Percentiles rank a stretch among this genome's conserved stretches.
Conservation (phyloP, 1,139 yeast species). For the Nakaseomyces delphensis region DNA sequence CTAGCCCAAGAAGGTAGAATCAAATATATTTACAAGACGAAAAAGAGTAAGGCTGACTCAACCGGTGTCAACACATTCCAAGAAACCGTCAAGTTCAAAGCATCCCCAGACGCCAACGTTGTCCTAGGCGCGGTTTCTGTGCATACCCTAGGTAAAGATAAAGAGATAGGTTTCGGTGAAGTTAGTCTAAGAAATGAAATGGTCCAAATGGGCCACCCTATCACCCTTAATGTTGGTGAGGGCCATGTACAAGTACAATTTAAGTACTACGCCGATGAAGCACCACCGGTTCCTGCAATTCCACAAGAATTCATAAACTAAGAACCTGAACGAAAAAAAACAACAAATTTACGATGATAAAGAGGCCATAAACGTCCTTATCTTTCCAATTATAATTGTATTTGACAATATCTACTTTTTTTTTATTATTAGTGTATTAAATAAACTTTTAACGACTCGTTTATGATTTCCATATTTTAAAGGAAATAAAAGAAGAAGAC, state of each 20-base stretch:
- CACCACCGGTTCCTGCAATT: constrained; percentile 17
- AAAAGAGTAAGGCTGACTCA: constrained; percentile 45
- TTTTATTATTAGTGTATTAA: not conserved
- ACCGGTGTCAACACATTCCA: constrained; percentile 47
- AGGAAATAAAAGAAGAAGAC: too few species aligned
- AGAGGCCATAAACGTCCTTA: too few species aligned
- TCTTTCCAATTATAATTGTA: not conserved
- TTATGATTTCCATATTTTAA: too few species aligned
- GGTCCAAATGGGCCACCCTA: constrained; percentile 25
- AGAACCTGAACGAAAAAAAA: too few species aligned
- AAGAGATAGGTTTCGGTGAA: constrained; percentile 51
- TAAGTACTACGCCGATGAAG: constrained; percentile 19
- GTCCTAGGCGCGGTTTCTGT: constrained; percentile 55
- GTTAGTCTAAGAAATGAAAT: constrained; percentile 27
- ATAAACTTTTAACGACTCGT: constrained; percentile 8
- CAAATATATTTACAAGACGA: constrained; percentile 59
- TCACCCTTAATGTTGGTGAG: constrained; percentile 25
- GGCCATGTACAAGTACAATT: constrained; percentile 28
- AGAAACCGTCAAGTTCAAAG: constrained; percentile 61
- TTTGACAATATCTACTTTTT: not conserved
- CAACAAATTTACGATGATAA: too few species aligned
- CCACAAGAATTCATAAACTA: constrained; percentile 11
- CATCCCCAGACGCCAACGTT: constrained; percentile 51
- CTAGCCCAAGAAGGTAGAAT: constrained; percentile 45
- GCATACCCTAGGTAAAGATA: constrained; percentile 67